phyloP scores from a whole-genome alignment of 2,329 filamentous ascomycete species.

The Diaporthe sp. region DNA sequence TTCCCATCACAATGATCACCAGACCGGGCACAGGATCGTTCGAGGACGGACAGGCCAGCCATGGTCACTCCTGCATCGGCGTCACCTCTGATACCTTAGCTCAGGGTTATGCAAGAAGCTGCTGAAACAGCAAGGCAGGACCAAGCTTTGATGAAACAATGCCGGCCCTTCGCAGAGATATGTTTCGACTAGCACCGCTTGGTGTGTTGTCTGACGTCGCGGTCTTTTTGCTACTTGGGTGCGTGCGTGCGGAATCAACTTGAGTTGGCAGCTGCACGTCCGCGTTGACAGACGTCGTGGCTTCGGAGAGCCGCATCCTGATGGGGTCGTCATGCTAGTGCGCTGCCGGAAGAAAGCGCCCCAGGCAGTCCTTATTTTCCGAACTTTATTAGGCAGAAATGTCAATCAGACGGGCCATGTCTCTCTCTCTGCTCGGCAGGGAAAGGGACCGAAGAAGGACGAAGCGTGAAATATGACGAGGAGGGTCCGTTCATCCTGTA shows the following conservation, averaged over 20 bases:
- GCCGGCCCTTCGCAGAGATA: neutral
- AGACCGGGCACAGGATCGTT: neutral
- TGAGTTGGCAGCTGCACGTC: slow-evolving; percentile 19
- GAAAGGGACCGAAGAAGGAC: neutral
- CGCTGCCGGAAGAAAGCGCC: neutral
- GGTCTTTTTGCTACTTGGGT: neutral
- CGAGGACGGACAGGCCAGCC: neutral
- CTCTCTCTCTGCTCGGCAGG: neutral
- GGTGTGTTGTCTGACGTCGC: slow-evolving; percentile 15
- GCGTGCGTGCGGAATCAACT: slow-evolving; percentile 3
- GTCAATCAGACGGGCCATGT: neutral
- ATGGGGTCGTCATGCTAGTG: neutral
- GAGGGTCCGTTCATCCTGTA: neutral
- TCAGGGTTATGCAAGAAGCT: slow-evolving; percentile 1
- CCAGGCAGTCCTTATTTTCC: slow-evolving; percentile 16
- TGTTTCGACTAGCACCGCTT: slow-evolving; percentile 25
- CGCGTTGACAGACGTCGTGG: slow-evolving; percentile 11
- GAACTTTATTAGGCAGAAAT: neutral
- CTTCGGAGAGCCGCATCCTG: slow-evolving; percentile 20
- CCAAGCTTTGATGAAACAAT: slow-evolving; percentile 15
- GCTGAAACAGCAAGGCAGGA: neutral
- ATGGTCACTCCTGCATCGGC: neutral
- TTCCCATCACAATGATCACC: neutral
- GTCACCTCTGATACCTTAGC: neutral
- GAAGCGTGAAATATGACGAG: neutral